These are phyloP conservation scores for Saccharomyces pastorianus DNA, from an alignment of 1,139 yeast genomes.

Conservation along the genomic window DNA sequence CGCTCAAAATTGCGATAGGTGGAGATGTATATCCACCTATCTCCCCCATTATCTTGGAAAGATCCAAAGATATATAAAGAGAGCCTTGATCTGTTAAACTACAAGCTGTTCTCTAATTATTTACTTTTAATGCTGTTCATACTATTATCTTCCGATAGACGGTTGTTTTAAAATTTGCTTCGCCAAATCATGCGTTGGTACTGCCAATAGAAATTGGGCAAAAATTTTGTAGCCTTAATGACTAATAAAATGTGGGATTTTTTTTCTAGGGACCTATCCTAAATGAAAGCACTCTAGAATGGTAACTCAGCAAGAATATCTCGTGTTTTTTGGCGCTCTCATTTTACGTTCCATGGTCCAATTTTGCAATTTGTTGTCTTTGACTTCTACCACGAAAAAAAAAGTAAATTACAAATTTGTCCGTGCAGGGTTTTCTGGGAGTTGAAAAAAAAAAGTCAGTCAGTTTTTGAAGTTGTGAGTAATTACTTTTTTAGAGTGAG, in stretches of 20 bases:
- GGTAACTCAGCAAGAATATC: neutral
- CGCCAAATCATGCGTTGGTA: too few relatives aligned
- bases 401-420: neutral
- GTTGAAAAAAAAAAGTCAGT: neutral
- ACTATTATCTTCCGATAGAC: too few relatives aligned
- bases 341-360: neutral
- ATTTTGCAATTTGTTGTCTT: neutral
- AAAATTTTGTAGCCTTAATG: too few relatives aligned
- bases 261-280: neutral
- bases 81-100: neutral
- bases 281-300: neutral
- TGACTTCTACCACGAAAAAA: neutral
- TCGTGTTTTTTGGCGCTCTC: neutral
- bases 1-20: neutral
- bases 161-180: too few relatives aligned
- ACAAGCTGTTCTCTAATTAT: too few relatives aligned
- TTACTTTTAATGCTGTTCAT: too few relatives aligned
- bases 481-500: neutral
- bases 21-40: neutral
- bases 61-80: neutral
- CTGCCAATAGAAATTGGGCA: too few relatives aligned
- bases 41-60: neutral
- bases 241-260: neutral
- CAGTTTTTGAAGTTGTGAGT: neutral
- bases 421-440: neutral